Evolutionary conservation across 352 stramenopile species (phyloP), one percentile per base, ranked within the genome.

Genomic region (Thalassiosira sp.): DNA sequence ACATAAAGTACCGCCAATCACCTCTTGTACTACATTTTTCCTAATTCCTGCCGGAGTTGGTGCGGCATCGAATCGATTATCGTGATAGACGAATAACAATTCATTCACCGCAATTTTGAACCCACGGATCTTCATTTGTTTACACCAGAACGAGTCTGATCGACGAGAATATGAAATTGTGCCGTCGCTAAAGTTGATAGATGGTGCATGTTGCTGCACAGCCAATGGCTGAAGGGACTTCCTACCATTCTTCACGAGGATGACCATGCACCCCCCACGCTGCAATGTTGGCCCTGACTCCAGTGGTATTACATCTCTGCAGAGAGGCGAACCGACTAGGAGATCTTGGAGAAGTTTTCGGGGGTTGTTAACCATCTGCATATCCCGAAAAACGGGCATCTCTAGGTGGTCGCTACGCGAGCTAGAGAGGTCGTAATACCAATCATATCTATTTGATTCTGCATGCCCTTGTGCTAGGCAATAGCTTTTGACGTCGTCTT

Each of bases 141-240:
- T 58, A 24, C 62, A 71, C 62, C 62, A 71, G 42, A 62, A 62
- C 18, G 62, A 62, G 45, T 71, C 62, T 10, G 62, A 71, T 27
- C 62, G 8, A 54, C 62, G 40, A 1, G 62, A 43, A 22, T 53
- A 13, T 53, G 52, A 46, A 16, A 20, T 28, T 52, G 8, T 31
- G 3, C 60, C 60, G 20, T 62, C 37, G 28, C n/a, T 16, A 56
- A 62, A 35, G 11, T 1, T 25, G 52, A 71, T 40, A 5, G 15
- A 42, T 5, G 62, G 62, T 11, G 52, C 37, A 53, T 62, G 49
- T 22, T 71, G 62, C n/a, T 71, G 35, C 18, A 71, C 20, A 45
- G 62, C 45, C 8, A 71, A 16, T 1, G 62, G 62, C 8, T 27
- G 20, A 52, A 71, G 62, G 16, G 62, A 71, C 3, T 61, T 15